These are phyloP conservation scores for Aureobasidium lini DNA, from an alignment of 2,329 filamentous ascomycete genomes.

Conservation along the genomic window DNA sequence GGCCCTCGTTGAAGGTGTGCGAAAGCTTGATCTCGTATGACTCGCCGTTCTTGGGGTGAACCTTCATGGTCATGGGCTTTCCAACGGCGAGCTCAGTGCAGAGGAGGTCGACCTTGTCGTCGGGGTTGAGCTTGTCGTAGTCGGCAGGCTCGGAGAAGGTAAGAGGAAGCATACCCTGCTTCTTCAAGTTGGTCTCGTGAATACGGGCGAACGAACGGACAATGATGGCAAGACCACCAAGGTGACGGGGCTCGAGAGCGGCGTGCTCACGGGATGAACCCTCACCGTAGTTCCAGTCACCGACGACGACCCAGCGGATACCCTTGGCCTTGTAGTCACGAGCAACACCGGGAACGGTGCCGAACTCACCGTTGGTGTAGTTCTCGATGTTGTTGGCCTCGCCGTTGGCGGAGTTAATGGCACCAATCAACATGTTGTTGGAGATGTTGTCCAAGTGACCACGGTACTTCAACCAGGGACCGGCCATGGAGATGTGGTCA, in stretches of 20 bases:
- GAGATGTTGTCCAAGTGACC: constrained; percentile 99
- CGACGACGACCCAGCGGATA: constrained; percentile 92
- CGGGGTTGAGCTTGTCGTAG: constrained; percentile 92
- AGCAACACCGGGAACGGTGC: constrained; percentile 84
- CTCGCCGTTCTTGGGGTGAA: constrained; percentile 75
- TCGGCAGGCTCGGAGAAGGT: constrained; percentile 92
- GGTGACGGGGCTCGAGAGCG: constrained; percentile 92
- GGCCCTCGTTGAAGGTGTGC: constrained; percentile 97
- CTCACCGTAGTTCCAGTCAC: constrained; percentile 99
- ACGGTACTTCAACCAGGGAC: constrained; percentile 97
- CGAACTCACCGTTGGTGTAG: constrained; percentile 72
- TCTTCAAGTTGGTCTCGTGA: constrained; percentile 99
- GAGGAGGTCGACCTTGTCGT: constrained; percentile 85
- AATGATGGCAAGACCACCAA: constrained; percentile 95
- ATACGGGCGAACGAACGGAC: constrained; percentile 95
- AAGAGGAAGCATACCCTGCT: constrained; percentile 99
- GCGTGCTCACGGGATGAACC: constrained; percentile 97
- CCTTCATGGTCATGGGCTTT: constrained; percentile 83
- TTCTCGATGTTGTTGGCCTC: constrained; percentile 98
- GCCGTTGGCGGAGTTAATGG: constrained; percentile 89
- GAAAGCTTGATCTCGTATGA: constrained; percentile 74
- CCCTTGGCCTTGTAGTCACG: constrained; percentile 98
- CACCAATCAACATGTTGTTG: constrained; percentile 99
- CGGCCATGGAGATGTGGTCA: constrained; percentile 92
- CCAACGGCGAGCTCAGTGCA: constrained; percentile 86